Evolutionary conservation across 2,329 filamentous ascomycete genomes (phyloP).

Genomic region (Macrophomina phaseolina): DNA sequence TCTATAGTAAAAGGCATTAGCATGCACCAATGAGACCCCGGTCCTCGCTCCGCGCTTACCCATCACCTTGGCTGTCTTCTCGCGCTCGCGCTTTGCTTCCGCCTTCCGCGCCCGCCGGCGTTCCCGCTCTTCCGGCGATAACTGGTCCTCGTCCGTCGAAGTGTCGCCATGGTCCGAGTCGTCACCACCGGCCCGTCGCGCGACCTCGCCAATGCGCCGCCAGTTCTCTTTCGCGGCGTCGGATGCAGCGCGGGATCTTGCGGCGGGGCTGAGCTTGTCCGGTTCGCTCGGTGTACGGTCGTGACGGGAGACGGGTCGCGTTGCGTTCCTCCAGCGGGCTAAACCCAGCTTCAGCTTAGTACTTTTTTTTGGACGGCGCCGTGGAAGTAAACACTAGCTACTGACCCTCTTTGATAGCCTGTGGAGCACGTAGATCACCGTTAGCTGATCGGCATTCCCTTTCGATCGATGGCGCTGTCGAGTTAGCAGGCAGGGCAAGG

Average conservation of each 20-base stretch:
- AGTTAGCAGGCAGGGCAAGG: background rate
- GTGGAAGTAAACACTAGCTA: slow-evolving; percentile 22
- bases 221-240: slow-evolving; percentile 70
- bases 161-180: slow-evolving; percentile 52
- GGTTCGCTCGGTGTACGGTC: slow-evolving; percentile 38
- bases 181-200: slow-evolving; percentile 73
- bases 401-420: slow-evolving; percentile 59
- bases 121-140: slow-evolving; percentile 42
- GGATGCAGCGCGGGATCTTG: slow-evolving; percentile 37
- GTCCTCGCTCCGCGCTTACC: background rate
- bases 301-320: slow-evolving; percentile 50
- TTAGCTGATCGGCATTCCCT: slow-evolving; percentile 22
- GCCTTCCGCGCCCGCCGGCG: slow-evolving; percentile 44
- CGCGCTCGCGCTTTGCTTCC: slow-evolving; percentile 62
- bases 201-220: slow-evolving; percentile 74
- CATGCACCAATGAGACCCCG: background rate
- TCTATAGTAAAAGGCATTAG: slow-evolving; percentile 66
- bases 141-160: slow-evolving; percentile 53
- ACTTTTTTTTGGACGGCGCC: background rate
- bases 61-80: slow-evolving; percentile 65
- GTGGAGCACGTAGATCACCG: slow-evolving; percentile 35
- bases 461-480: background rate
- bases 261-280: slow-evolving; percentile 30
- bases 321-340: slow-evolving; percentile 61
- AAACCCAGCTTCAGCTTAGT: slow-evolving; percentile 22